Conservation (phyloP, 805 yeast species). For the Saccharomycopsis sp. region DNA sequence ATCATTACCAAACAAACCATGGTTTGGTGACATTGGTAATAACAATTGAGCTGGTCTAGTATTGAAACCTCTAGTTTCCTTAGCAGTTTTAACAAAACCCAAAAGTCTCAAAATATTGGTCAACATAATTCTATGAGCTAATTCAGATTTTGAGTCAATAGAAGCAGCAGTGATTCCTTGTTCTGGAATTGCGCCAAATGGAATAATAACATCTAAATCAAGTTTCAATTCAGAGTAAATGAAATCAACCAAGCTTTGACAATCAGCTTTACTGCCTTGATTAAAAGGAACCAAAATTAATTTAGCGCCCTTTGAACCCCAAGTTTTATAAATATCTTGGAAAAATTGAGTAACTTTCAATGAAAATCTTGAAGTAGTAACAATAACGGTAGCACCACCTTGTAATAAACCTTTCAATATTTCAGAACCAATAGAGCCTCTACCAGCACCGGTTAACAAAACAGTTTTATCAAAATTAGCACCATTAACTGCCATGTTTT, state of each 20-base stretch:
- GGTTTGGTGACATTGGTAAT: constrained; percentile 96
- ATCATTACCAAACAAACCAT: constrained; percentile 97
- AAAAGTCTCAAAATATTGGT: constrained; percentile 88
- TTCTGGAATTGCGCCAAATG: constrained; percentile 99
- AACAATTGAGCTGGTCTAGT: constrained; percentile 98
- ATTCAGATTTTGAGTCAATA: constrained; percentile 91
- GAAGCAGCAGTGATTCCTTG: constrained; percentile 92
- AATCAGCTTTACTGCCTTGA: constrained; percentile 95
- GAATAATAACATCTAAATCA: constrained; percentile 91
- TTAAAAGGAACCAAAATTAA: constrained; percentile 97
- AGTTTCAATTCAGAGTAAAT: constrained; percentile 77
- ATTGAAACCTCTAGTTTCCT: constrained; percentile 66
- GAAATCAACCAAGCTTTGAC: constrained; percentile 74
- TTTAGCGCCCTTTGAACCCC: constrained; percentile 88
- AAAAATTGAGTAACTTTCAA: constrained; percentile 92
- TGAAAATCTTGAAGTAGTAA: constrained; percentile 93
- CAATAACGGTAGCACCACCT: constrained; percentile 97
- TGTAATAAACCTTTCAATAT: constrained; percentile 87
- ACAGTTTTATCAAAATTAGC: constrained; percentile 85
- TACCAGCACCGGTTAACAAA: constrained; percentile 96
- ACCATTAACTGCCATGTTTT: constrained; percentile 92
- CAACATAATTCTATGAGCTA: constrained; percentile 98
- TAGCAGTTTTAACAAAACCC: constrained; percentile 84
- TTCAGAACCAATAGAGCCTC: constrained; percentile 98
- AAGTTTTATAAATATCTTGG: constrained; percentile 86